Base-by-base conservation (phyloP, 1,284 basidiomycete genomes). In the Ceraceosorus bombacis region DNA sequence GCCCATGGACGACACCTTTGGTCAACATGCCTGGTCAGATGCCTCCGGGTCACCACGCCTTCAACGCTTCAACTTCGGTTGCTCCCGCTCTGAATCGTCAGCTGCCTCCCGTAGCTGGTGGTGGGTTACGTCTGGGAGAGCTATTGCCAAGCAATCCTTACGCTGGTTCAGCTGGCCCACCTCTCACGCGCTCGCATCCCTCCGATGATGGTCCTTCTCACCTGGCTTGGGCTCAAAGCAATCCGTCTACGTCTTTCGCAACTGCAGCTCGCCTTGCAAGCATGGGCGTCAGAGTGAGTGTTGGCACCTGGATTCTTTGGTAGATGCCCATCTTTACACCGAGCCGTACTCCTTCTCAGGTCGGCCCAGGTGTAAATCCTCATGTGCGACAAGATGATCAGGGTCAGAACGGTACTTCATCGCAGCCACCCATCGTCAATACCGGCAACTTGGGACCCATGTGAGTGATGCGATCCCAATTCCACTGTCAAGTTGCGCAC, bases 391-490 rank as follows among this genome's bases (percentile, higher is more conserved):
- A 15, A 6, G 49, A 53, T 36, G 58, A 62, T 10, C 55, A 58
- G 1, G 56, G 54, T 41, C 51, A 54, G 41, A 56, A 37, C n/a
- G 17, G 41, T 37, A 43, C 48, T 4, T 55, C 63, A 12, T 66
- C 54, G 9, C 62, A 68, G 50, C 67, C 69, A 3, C 70, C 70
- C 6, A 71, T 91, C 73, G 81, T 91, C 68, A 91, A 91, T 74
- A 91, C 89, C 0, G 89, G 89, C 7, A 91, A 90, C 78, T 83
- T 86, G 59, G 89, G 89, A 37, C 89, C 89, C 4, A 90, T 90
- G 58, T 82, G 82, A 68, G 81, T 88, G 80, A 88, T 89, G 81
- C 88, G 88, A 4, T 8, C 2, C 15, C 53, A 2, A 8, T 10
- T 51, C 49, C 49, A 2, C 8, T 8, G 15, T n/a, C 46, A 4